Base-by-base conservation (phyloP, 164 flowering plant species). In the Nymphaea colorata region DNA sequence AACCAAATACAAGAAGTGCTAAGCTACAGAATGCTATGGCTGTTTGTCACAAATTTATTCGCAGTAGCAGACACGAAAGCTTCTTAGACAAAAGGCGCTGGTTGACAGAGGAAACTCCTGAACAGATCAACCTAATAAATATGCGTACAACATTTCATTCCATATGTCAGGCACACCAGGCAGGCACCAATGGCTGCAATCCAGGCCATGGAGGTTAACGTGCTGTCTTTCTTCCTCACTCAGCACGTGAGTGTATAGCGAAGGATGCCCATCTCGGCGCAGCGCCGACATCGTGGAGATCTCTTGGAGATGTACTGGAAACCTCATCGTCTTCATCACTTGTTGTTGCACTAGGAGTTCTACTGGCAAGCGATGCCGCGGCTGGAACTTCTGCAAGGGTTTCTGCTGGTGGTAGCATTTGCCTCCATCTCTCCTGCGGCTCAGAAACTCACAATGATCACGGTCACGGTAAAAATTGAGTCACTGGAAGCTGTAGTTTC, bases 251-350 rank as follows among this genome's bases (percentile, higher is more conserved):
- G 76, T 68, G 64, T 84, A 92, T 5, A 90, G 82, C 0, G 96
- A 90, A 16, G 98, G 98, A 68, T 92, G 98, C 8, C 87, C 98
- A 65, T 92, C 98, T 77, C 78, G 75, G 18, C 98, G 75, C 11
- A 83, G 77, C 3, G 86, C 84, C 0, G 98, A 82, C 82, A 92
- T 80, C 25, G 69, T 71, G 4, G 94, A 87, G 15, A 92, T 85
- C 64, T 92, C 94, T 57, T 83, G 94, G 41, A 90, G 71, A 62
- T 82, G 78, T 4, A 90, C 94, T 17, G 93, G 96, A 74, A 82
- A 78, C 4, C 82, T 85, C 96, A 85, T 92, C 73, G 73, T 80
- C 66, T 78, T 81, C 63, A 90, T 18, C 57, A 85, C 89, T n/a
- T 71, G 82, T 79, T 78, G 71, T 5, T 90, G 73, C 6, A 92